Base-by-base conservation (phyloP, 2,329 filamentous ascomycete species). In the Xylaria sp. region DNA sequence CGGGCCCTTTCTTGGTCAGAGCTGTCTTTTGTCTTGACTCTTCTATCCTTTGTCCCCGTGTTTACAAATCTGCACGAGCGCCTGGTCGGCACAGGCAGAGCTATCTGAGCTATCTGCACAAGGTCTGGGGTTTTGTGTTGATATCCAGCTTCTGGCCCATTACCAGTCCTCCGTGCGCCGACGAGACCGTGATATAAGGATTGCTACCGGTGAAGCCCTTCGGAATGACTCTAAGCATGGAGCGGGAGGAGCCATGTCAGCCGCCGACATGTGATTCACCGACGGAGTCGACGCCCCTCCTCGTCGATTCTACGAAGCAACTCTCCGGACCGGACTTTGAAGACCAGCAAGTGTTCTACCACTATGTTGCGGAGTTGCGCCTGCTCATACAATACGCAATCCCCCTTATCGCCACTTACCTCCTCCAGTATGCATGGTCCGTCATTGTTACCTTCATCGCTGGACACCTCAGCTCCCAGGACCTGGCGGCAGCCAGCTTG, bases 371-470 rank as follows among this genome's bases (percentile, higher is more conserved):
- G 1, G 69, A 72, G 39, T 61, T 70, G 42, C 60, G 65, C 64
- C 62, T 71, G 16, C 67, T 68, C 35, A 42, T 58, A 44, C 71
- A 71, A 60, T 79, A 79, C 65, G 80, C 79, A 1, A 62, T 78
- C 1, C 80, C 81, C 4, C 71, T 83, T 37, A 76, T 80, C 57
- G 71, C 77, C n/a, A 83, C 80, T 0, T 83, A 82, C 61, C 68
- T 83, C 0, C 72, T 83, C 4, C 79, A 83, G 60, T 83, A 83
- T 63, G 79, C 76, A 11, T 80, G 79, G 63, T 79, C 72, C 57
- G 70, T 83, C 35, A 76, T 81, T 56, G 80, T 79, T 1, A 80
- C 80, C 19, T 76, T 82, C 49, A 76, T 80, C 0, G 80, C 80
- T 0, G 80, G 81, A 0, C 80, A 80, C 64, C 75, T 83, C 4